Base-by-base conservation (phyloP, 345 rosid species). In the Linum tenue region DNA sequence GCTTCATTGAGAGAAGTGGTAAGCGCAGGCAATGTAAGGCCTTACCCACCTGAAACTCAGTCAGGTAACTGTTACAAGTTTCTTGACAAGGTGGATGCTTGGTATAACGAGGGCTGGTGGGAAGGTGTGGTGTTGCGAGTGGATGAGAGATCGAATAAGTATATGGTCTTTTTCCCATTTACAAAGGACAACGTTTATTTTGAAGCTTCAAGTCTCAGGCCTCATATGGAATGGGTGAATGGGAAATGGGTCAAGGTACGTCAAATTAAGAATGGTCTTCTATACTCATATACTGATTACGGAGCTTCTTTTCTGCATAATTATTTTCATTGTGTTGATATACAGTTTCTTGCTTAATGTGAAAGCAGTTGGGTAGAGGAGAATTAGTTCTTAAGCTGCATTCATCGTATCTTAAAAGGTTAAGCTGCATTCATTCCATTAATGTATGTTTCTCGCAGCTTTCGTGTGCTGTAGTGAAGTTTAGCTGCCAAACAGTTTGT, bases 61-160 rank as follows among this genome's bases (percentile, higher is more conserved):
- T 37, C 42, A 3, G 60, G 37, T 14, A 5, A 1, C 36, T 10
- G 7, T 36, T 72, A 66, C 57, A 39, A 72, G 43, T 55, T n/a
- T 17, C 64, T 9, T 55, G 63, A 71, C 15, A 65, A 55, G 31
- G 75, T 71, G 1, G 70, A 60, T 62, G 75, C 57, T 36, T 72
- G 75, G 70, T 62, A 14, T 59, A 62, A 72, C 8, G 75, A 72
- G 0, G 70, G 67, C 4, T 72, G 67, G 75, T 66, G 75, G 75
- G 70, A 62, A 42, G 70, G 70, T 62, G 62, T 37, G 63, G 56
- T 66, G 62, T 42, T 39, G 7, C 39, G 35, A 66, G 66, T 72
- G 63, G n/a, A 61, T 5, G 10, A 1, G 22, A 63, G 56, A n/a
- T 60, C 35, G 9, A 9, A 48, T 16, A 62, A 66, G 11, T 62